Percentiles rank a stretch among this genome's conserved stretches.
phyloP scores from a whole-genome alignment of 176 grass and related monocot genomes.

The Aegilops bicornis region DNA sequence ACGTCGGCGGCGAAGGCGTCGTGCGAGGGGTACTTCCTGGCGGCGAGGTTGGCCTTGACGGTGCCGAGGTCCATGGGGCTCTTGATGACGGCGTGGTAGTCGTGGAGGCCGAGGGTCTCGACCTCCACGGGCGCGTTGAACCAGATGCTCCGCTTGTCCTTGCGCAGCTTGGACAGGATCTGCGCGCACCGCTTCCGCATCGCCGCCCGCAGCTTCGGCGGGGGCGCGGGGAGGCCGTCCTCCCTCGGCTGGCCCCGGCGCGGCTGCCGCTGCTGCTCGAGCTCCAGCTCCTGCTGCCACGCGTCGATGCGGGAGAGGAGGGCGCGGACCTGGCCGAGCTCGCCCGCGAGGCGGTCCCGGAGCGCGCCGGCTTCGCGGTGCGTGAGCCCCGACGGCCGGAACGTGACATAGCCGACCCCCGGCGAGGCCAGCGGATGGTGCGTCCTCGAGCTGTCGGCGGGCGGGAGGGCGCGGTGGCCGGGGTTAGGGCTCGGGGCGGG shows the following conservation, averaged over 20 bases:
- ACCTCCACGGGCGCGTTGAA: slow-evolving; percentile 87
- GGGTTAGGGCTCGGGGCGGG: slow-evolving; percentile 52
- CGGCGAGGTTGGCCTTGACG: slow-evolving; percentile 49
- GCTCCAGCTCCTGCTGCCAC: slow-evolving; percentile 29
- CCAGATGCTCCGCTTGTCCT: slow-evolving; percentile 85
- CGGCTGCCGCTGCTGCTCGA: not conserved
- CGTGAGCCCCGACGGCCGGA: slow-evolving; percentile 35
- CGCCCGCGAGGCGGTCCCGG: slow-evolving; percentile 53
- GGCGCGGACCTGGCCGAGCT: slow-evolving; percentile 76
- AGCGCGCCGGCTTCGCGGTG: slow-evolving; percentile 51
- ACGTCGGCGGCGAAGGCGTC: slow-evolving; percentile 67
- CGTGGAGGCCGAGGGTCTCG: slow-evolving; percentile 63
- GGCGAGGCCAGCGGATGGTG: not conserved
- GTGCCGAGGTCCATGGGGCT: slow-evolving; percentile 90
- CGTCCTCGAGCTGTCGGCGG: slow-evolving; percentile 17
- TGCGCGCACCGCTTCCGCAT: slow-evolving; percentile 76
- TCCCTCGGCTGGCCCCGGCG: not conserved
- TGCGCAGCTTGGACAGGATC: slow-evolving; percentile 71
- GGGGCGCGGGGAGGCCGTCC: not conserved
- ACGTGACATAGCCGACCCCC: slow-evolving; percentile 21
- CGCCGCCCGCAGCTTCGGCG: slow-evolving; percentile 36
- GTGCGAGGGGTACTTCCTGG: slow-evolving; percentile 55
- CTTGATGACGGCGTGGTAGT: slow-evolving; percentile 79
- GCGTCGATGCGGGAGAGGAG: slow-evolving; percentile 74
- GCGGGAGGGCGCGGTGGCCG: slow-evolving; percentile 11